phyloP scores from a whole-genome alignment of 495 filamentous ascomycete genomes.

The Hyaloscypha bicolor region DNA sequence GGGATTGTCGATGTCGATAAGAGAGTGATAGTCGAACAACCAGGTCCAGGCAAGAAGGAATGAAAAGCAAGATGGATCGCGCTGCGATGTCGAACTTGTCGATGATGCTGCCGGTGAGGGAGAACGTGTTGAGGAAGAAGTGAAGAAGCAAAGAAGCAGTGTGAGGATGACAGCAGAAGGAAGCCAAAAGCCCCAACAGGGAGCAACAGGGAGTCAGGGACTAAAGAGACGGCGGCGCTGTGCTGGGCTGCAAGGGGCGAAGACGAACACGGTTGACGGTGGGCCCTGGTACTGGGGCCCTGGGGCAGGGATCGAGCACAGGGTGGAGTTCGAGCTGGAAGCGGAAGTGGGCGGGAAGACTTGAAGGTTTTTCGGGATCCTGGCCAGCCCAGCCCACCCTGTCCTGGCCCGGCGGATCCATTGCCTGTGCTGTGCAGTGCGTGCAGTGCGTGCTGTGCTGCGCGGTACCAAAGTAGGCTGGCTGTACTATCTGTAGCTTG shows the following conservation, averaged over 20 bases:
- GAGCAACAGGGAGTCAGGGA: too few relatives aligned
- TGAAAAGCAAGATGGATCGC: slow-evolving; percentile 29
- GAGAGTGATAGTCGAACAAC: slow-evolving; percentile 41
- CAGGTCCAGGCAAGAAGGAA: slow-evolving; percentile 45
- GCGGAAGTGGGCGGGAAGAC: not conserved
- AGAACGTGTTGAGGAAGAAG: slow-evolving; percentile 40
- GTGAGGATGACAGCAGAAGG: slow-evolving; percentile 5
- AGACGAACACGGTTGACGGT: not conserved
- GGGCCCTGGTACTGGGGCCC: too few relatives aligned
- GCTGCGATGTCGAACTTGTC: slow-evolving; percentile 30
- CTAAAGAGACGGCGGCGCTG: too few relatives aligned
- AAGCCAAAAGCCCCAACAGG: slow-evolving; percentile 21
- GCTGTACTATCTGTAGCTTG: too few relatives aligned
- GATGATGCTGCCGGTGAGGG: slow-evolving; percentile 29
- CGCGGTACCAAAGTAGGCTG: too few relatives aligned
- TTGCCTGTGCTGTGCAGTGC: not conserved
- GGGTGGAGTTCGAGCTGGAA: not conserved
- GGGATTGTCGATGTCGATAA: slow-evolving; percentile 34
- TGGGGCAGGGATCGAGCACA: not conserved
- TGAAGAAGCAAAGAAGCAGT: slow-evolving; percentile 5
- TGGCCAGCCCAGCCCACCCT: not conserved
- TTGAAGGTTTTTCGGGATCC: not conserved
- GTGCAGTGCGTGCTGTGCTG: too few relatives aligned
- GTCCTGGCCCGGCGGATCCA: not conserved
- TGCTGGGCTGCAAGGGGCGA: not conserved